Conservation (phyloP, 73 alveolate species). For the Tetrahymena elliotti region DNA sequence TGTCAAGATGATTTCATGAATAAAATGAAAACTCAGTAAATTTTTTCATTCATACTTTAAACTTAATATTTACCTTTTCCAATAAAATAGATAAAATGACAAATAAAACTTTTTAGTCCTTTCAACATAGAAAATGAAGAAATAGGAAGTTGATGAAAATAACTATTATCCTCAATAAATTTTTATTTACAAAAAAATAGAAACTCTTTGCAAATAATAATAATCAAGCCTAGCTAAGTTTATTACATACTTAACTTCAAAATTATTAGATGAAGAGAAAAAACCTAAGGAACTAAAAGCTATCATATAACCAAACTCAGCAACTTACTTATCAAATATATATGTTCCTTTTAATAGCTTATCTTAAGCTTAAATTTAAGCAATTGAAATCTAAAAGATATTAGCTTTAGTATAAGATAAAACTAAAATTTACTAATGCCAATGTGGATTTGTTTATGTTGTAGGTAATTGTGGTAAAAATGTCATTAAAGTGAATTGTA, state of each 20-base stretch:
- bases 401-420: not conserved
- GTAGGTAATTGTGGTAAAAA: not conserved
- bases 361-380: not conserved
- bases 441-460: not conserved
- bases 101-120: not conserved
- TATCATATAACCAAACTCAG: not conserved
- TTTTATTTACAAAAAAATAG: no score
- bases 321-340: not conserved
- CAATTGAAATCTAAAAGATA: not conserved
- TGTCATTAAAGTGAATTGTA: not conserved
- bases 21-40: no score
- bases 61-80: no score
- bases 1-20: not conserved
- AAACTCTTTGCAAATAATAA: not conserved
- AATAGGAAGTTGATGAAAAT: not conserved
- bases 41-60: no score
- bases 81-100: not conserved
- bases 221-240: not conserved
- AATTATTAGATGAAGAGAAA: not conserved
- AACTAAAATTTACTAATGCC: not conserved
- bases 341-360: not conserved
- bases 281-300: no score
- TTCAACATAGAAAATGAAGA: not conserved
- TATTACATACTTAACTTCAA: not conserved
- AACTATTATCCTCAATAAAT: no score